Evolutionary conservation across 805 yeast species (phyloP).

Genomic region (Cyberlindnera maritima): DNA sequence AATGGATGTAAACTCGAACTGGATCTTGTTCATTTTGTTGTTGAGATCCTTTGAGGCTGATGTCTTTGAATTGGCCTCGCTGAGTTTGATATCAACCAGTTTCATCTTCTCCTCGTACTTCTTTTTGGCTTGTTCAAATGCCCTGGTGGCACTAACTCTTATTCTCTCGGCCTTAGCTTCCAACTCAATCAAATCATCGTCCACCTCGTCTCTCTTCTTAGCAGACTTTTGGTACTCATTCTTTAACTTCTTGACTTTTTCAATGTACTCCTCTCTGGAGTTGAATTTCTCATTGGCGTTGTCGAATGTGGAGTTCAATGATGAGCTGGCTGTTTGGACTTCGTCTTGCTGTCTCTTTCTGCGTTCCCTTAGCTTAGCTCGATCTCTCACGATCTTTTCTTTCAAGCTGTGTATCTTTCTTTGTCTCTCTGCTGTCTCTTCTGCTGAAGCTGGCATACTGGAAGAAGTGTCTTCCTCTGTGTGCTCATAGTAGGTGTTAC

Average conservation of each 20-base stretch:
- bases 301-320: neutral
- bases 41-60: neutral
- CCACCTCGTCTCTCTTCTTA: conserved; percentile 7
- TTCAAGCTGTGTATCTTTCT: neutral
- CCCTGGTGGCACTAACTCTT: conserved; percentile 15
- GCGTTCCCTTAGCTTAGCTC: neutral
- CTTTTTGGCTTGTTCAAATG: conserved; percentile 17
- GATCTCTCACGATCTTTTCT: conserved; percentile 1
- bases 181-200: conserved; percentile 4
- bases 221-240: neutral
- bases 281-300: neutral
- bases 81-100: neutral
- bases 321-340: neutral
- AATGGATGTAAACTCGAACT: neutral
- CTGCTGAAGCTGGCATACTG: neutral
- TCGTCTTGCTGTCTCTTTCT: neutral
- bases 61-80: neutral
- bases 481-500: neutral
- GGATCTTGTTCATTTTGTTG: neutral
- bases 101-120: conserved; percentile 15
- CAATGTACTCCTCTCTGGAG: conserved; percentile 12
- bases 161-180: conserved; percentile 10
- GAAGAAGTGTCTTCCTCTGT: neutral
- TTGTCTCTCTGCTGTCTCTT: too few relatives aligned
- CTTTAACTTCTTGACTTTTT: conserved; percentile 7